Evolutionary conservation across 768 basidiomycete species (phyloP), one percentile per base, ranked within the genome.

Genomic region (Leccinum sublutescens): DNA sequence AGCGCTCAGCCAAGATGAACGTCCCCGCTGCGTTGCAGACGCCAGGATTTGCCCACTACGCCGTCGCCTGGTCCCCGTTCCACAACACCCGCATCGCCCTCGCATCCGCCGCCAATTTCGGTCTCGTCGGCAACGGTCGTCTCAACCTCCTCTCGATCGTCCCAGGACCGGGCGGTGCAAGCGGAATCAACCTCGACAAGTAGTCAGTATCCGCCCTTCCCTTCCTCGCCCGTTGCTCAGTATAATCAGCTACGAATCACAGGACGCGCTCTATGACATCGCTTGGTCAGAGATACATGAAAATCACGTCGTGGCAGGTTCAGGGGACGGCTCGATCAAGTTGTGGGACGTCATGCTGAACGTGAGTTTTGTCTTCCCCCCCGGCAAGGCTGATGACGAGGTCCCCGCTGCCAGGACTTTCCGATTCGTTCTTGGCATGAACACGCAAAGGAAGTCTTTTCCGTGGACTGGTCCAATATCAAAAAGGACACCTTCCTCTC

Each of bases 281-380:
- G 93, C 95, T 1, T 98, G 95, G 95, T 95, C 92, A 36, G 96
- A 98, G 76, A 74, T 86, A 33, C 93, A 97, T 74, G 95, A 96
- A 76, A 94, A 96, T 69, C 96, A 98, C 69, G 75, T 98, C 38
- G 88, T 91, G 2, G 86, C 93, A 1, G 90, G 85, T 1, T 94
- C 92, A 9, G 96, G 93, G 50, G 93, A 97, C 68, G 95, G 95
- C 2, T 89, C 91, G 14, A 81, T 97, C 67, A 87, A 86, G 70
- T 77, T 98, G 31, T 98, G 95, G 91, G 96, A 98, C 71, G 78
- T 91, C 23, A 84, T 85, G 78, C 78, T 97, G 52, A 88, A 93
- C 67, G 94, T 95, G 75, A 67, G 78, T 65, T 12, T 50, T 36
- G 8, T 43, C 19, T 33, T 29, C 8, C 21, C 10, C 5, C 31